Evolutionary conservation across 208 protist genomes (phyloP).

Genomic region (Porcisia hertigi): DNA sequence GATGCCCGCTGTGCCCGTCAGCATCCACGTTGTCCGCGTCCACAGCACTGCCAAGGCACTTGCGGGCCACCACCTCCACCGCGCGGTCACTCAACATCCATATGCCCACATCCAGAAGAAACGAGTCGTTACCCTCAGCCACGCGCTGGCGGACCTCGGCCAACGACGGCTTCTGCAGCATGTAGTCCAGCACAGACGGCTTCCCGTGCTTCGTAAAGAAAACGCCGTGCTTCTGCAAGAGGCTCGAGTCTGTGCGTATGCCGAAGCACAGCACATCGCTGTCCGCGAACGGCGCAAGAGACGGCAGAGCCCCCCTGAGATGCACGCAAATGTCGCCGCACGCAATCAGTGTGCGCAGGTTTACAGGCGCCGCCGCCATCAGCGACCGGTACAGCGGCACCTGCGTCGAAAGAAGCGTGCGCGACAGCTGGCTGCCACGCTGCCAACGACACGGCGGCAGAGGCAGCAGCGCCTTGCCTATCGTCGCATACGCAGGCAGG

Average conservation of each 20-base stretch:
- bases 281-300: slow-evolving; percentile 22
- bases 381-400: slow-evolving; percentile 31
- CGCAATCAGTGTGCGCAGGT: slow-evolving; percentile 41
- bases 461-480: slow-evolving; percentile 52
- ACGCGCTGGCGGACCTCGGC: slow-evolving; percentile 22
- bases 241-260: slow-evolving; percentile 19
- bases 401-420: slow-evolving; percentile 46
- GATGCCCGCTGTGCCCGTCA: background rate
- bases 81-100: slow-evolving; percentile 60
- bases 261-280: slow-evolving; percentile 60
- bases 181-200: slow-evolving; percentile 37
- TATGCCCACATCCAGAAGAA: slow-evolving; percentile 42
- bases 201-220: slow-evolving; percentile 33
- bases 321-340: slow-evolving; percentile 49
- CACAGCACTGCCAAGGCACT: slow-evolving; percentile 10
- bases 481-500: slow-evolving; percentile 44
- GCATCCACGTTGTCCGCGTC: background rate
- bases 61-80: slow-evolving; percentile 31
- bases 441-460: slow-evolving; percentile 36
- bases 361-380: slow-evolving; percentile 19
- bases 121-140: slow-evolving; percentile 13
- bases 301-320: slow-evolving; percentile 6
- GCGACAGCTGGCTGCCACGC: slow-evolving; percentile 34
- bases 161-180: slow-evolving; percentile 61
- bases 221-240: slow-evolving; percentile 41